Evolutionary conservation across 371 early-diverging fungal species (phyloP), one percentile per base, ranked within the genome.

Genomic region (Apophysomyces trapeziformis): DNA sequence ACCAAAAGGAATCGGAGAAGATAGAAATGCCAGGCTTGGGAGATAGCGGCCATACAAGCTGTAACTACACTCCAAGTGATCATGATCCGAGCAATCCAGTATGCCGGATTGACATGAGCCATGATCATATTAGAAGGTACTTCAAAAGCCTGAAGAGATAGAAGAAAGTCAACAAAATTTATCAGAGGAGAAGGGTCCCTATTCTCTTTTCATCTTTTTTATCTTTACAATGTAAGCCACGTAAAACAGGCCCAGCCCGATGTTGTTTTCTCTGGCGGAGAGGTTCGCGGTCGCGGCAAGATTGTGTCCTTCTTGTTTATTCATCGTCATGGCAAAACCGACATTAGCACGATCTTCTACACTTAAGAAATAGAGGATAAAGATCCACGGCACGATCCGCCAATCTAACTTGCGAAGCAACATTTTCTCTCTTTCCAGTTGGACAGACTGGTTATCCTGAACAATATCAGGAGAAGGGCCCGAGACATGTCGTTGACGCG

Each of bases 321-420:
- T 82, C 82, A 82, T 82, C 1, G 82, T 82, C 76, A 82, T 77
- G 43, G 83, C 79, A 66, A 67, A 83, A 1, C 83, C 83, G 6
- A 83, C 83, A 71, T 83, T 83, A 8, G 74, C 73, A 11, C 83
- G 75, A 74, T 83, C 83, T 57, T 79, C 77, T 0, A 83, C 80
- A 38, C 75, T 74, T 18, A 83, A 57, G 47, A 83, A 83, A 58
- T 83, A 83, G 13, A 83, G 63, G 38, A 78, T 74, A 61, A 78
- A 76, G 43, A 83, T 75, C 83, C 83, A 83, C 4, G 80, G 83
- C 14, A 80, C 73, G 60, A 83, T 83, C 16, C 78, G 73, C 80
- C 75, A 77, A 60, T 83, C 83, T 16, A 83, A 57, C 57, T 83
- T 83, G 56, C 73, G 67, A 18, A 83, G 64, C n/a, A 83, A 21